Base-by-base conservation (phyloP, 495 filamentous ascomycete species). In the Penicillium maclennaniae region DNA sequence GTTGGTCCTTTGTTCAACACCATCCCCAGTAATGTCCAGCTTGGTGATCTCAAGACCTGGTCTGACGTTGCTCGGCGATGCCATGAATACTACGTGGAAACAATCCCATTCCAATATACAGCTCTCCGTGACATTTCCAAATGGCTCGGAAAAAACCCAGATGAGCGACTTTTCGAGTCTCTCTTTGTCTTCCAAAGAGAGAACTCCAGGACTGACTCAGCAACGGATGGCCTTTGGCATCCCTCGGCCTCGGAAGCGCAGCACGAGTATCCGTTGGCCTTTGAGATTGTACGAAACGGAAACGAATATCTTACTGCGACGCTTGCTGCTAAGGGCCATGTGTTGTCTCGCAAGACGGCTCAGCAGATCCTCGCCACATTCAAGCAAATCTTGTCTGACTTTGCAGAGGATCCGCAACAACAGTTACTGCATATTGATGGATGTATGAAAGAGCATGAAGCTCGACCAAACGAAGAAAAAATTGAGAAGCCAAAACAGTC, bases 1-100 rank as follows among this genome's bases (percentile, higher is more conserved):
- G 80, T 95, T 19, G 85, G 87, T 1, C 92, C 92, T 1, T 90
- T 89, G 62, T 93, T 96, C 70, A 95, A 92, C 54, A 96, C 92
- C 0, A 74, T 96, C 19, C 90, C 92, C 1, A 69, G 90, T n/a
- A 79, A 91, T 17, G 69, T 88, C 15, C 67, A 69, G 36, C 58
- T 69, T 7, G 56, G 20, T 28, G 61, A 51, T n/a, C 47, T 72
- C 8, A 44, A 51, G 6, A 60, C 61, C 3, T 72, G 74, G 50
- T 56, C 56, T 31, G 72, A 79, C 14, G 57, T 70, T 5, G 58
- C 75, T 36, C 53, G 46, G 20, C 27, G 50, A 40, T 70, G 73
- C 34, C 72, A 75, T 43, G 61, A 70, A 23, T 72, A 69, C 14
- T 71, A 73, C 31, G 68, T 72, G 0, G 65, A 68, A 16, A 74